These are phyloP conservation scores for Thraustochytrium striatum DNA, from an alignment of 352 stramenopile species.

Conservation along the genomic window DNA sequence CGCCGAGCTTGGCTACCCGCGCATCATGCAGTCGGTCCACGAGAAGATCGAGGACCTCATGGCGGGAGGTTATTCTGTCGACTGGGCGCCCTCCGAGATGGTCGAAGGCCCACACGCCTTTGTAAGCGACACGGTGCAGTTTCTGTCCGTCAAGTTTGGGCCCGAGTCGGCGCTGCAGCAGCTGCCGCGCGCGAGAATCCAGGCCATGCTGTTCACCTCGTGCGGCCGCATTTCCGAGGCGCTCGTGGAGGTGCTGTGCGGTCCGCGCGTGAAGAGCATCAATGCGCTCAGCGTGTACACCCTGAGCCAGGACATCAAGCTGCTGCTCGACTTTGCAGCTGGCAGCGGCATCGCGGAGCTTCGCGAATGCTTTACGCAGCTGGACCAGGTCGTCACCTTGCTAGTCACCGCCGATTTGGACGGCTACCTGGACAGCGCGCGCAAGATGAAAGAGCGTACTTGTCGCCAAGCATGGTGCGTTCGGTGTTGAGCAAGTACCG, in stretches of 20 bases:
- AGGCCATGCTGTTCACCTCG: neutral
- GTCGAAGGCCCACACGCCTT: neutral
- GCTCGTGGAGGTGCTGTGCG: slow-evolving; percentile 7
- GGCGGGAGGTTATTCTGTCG: neutral
- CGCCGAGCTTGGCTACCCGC: too few species aligned
- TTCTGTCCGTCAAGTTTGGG: slow-evolving; percentile 3
- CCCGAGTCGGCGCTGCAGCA: slow-evolving; percentile 1
- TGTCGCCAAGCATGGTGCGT: neutral
- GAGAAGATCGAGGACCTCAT: slow-evolving; percentile 8
- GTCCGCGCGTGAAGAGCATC: neutral
- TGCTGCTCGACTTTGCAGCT: neutral
- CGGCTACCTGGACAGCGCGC: neutral
- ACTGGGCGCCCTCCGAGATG: slow-evolving; percentile 19
- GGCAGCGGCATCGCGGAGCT: neutral
- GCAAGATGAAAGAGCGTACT: neutral
- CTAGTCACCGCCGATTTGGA: neutral
- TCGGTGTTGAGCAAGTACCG: slow-evolving; percentile 23
- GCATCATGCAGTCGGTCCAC: neutral
- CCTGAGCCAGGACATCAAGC: neutral
- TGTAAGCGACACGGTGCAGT: slow-evolving; percentile 27
- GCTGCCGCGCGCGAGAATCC: neutral
- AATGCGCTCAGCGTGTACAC: slow-evolving; percentile 14
- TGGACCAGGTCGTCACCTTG: slow-evolving; percentile 17
- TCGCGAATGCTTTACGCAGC: neutral
- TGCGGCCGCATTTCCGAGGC: neutral